Base-by-base conservation (phyloP, 768 basidiomycete genomes). In the Harrya chromipes region DNA sequence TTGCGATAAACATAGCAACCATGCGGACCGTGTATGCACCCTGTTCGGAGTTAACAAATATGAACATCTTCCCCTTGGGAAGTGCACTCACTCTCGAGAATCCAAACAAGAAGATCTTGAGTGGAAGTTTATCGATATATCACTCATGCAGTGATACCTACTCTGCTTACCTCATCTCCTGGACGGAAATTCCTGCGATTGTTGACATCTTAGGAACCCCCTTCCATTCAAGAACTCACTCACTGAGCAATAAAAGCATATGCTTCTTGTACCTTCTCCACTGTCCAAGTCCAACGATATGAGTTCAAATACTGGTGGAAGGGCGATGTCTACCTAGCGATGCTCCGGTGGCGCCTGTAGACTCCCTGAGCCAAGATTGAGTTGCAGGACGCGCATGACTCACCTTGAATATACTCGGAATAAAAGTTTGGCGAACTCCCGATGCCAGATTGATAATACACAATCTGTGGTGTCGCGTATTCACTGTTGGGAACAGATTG, bases 171-270 rank as follows among this genome's bases (percentile, higher is more conserved):
- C 73, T 89, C 86, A 65, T 89, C 87, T 42, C 84, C 86, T 14
- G 81, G 80, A 42, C 68, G 70, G 56, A 82, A 89, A 55, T 89
- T 89, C 54, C 86, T 89, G 53, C 36, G 35, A 13, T 34, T 2
- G 20, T 44, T 49, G 20, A 29, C 37, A 40, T 46, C n/a, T n/a
- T n/a, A n/a, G 24, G 21, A 26, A 47, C 4, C 29, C 11, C 14
- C 17, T 37, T 21, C 20, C 40, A 27, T 16, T 33, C 8, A n/a
- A 49, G 21, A 20, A 4, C 40, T 14, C 14, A 70, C 85, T 65
- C 58, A 88, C 85, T 89, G 84, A 19, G 87, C 80, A 57, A 89
- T 83, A 60, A 89, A 89, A n/a, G 78, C 83, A 67, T 87, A 87
- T 29, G 82, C 86, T 55, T 88, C 85, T 67, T 88, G 82, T 3